phyloP scores from a whole-genome alignment of 139 green algal species.

The Tetraselmis striata region DNA sequence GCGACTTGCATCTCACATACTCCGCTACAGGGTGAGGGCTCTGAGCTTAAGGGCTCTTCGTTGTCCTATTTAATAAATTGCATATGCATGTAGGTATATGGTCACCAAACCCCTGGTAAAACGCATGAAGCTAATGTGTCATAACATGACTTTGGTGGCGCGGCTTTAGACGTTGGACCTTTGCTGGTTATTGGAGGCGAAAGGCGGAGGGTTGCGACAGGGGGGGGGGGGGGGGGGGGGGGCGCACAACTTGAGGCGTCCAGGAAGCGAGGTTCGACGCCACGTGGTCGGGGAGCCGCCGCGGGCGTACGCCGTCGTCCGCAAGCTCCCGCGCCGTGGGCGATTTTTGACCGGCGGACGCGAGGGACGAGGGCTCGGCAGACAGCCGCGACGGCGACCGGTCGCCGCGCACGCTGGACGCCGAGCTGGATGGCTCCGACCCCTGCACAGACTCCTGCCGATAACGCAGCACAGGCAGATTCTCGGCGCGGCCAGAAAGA shows the following conservation, averaged over 20 bases:
- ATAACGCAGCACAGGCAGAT: too few relatives aligned
- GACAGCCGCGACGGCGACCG: neutral
- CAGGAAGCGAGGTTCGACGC: neutral
- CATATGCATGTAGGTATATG: too few relatives aligned
- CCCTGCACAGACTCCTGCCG: neutral
- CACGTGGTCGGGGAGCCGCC: neutral
- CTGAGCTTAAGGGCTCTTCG: too few relatives aligned
- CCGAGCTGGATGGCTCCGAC: neutral
- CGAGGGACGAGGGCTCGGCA: neutral
- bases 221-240: too few relatives aligned
- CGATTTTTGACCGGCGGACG: neutral
- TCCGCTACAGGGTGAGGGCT: too few relatives aligned
- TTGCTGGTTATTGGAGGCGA: neutral
- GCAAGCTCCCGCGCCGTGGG: neutral
- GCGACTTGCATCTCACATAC: too few relatives aligned
- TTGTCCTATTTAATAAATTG: too few relatives aligned
- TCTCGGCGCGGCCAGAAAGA: too few relatives aligned
- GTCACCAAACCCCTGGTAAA: too few relatives aligned
- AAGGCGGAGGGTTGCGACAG: neutral
- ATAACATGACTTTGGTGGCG: too few relatives aligned
- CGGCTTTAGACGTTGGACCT: too few relatives aligned
- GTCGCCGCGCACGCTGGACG: neutral
- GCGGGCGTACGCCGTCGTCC: neutral
- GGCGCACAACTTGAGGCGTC: neutral
- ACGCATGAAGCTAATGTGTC: too few relatives aligned